These are phyloP conservation scores for Acacia pycnantha DNA, from an alignment of 331 rosid species.

Conservation along the genomic window DNA sequence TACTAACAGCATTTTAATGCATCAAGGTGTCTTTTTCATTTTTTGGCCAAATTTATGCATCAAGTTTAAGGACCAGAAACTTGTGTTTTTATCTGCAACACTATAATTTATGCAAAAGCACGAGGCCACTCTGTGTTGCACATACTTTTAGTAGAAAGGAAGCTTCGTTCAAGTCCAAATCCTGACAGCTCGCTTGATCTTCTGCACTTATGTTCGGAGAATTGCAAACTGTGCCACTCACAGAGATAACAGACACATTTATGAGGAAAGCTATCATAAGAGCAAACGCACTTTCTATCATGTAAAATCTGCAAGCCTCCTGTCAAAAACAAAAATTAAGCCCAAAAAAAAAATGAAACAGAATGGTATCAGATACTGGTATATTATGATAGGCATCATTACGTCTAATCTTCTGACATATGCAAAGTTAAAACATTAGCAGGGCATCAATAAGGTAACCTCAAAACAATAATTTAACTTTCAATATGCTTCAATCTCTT, in stretches of 20 bases:
- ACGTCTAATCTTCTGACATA: not conserved
- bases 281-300: constrained; percentile 92
- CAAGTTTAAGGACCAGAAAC: not conserved
- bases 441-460: not conserved
- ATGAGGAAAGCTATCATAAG: constrained; percentile 87
- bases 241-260: constrained; percentile 82
- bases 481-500: not conserved
- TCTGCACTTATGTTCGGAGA: constrained; percentile 60
- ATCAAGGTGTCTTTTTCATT: not conserved
- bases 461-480: not conserved
- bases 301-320: constrained; percentile 96
- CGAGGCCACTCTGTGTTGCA: constrained; percentile 13
- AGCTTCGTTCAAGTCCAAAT: constrained; percentile 90
- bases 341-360: too few relatives aligned
- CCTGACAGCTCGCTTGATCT: constrained; percentile 67
- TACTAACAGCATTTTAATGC: not conserved
- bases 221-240: constrained; percentile 88
- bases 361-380: not conserved
- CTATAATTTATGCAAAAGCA: constrained; percentile 13
- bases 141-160: constrained; percentile 85
- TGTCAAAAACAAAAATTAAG: constrained; percentile 28
- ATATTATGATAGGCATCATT: not conserved
- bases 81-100: not conserved
- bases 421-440: not conserved
- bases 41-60: not conserved